Evolutionary conservation across 495 filamentous ascomycete species (phyloP), one percentile per base, ranked within the genome.

Genomic region (Daldinia decipiens): DNA sequence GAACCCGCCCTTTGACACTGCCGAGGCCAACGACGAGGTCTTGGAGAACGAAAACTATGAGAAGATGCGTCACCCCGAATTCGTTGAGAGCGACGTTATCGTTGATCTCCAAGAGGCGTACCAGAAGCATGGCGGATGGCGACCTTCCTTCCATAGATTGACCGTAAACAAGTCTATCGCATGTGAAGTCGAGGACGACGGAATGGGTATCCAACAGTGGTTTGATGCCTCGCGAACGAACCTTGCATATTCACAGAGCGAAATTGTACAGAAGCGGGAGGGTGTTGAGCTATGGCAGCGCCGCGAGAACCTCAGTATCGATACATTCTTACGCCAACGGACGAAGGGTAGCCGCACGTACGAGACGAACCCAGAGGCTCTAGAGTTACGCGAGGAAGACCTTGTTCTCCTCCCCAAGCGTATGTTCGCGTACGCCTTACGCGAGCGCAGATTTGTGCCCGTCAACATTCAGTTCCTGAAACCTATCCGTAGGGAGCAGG

Each of bases 61-160:
- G 1, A 66, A 72, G 19, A 65, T 75, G 56, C 72, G 71, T 31
- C 74, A 79, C 26, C 67, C 76, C 6, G 73, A 80, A 53, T 75
- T 78, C 34, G 70, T 87, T 5, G 80, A 86, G 12, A 82, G 84
- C 66, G 78, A 85, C 34, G 80, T 86, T 51, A 82, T 87, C 11
- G 78, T 86, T 13, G 85, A 87, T 55, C 81, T 84, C 55, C 74
- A 73, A 8, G 78, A 82, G 45, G 85, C 82, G 0, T 85, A 78
- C 53, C 73, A 82, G 62, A 68, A 72, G 21, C 72, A 71, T 24
- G 74, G 77, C 0, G 67, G 63, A 11, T 81, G 79, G 78, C 73
- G 73, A 1, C 76, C 77, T 0, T 39, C 2, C 1, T 77, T 76
- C 61, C 65, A 73, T 59, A 47, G 45, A 17, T 19, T 72, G 59